Evolutionary conservation across 202 grass and related monocot genomes (phyloP), one percentile per base, ranked within the genome.

Genomic region (Eragrostis tef): DNA sequence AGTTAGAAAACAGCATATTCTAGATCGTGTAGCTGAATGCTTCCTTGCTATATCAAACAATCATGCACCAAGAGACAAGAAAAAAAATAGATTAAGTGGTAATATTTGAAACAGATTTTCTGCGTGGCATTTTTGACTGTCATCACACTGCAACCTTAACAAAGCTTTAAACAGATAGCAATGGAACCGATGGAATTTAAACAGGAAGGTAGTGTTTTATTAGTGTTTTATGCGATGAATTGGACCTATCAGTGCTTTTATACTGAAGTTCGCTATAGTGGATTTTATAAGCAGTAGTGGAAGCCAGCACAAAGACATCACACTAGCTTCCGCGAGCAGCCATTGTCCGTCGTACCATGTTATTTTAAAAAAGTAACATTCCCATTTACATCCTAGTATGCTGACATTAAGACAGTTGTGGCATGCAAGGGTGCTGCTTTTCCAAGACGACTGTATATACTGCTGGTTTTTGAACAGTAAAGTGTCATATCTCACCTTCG

Each of bases 401-500:
- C 31, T 1, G 31, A 34, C 4, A 34, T 34, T 34, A 34, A 34
- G 31, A 34, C 31, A 34, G 31, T 34, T 34, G 31, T 34, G 31
- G 31, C 34, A 5, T 39, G 34, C 34, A 39, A 27, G 2, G 11
- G 22, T 27, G 58, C 11, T 27, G 11, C 58, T 61, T 61, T 61
- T 24, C 58, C 58, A 61, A 5, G 66, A 36, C 67, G 78, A 82
- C 19, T 90, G 64, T 69, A 78, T 62, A 88, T 44, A 59, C 65
- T 70, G 63, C 29, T 49, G 26, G 29, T 56, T 79, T 70, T 70
- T 56, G 20, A 70, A 79, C 73, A 49, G 60, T 53, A 56, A 83
- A 65, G 46, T 75, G n/a, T 16, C 52, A 82, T 45, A 57, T 66
- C 81, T 82, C 81, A 98, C 92, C 96, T 93, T 75, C 92, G 88